Base-by-base conservation (phyloP, 129 eudicot species). In the Flaveria linearis region DNA sequence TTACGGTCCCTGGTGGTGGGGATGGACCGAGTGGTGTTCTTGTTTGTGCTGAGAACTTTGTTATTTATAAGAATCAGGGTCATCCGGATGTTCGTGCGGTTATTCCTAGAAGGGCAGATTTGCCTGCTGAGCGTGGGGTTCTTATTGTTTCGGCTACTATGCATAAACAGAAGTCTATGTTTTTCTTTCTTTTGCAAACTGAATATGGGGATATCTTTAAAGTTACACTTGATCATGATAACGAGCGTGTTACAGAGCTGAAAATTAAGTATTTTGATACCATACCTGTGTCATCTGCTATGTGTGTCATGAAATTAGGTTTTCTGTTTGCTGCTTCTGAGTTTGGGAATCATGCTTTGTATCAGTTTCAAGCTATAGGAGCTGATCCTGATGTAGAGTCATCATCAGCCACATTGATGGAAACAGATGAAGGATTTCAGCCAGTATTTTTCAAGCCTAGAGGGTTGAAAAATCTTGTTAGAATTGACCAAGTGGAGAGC, bases 11-110 rank as follows among this genome's bases (percentile, higher is more conserved):
- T 0, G 99, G 99, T 43, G 99, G 99, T 28, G 99, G 96, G 52
- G 99, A 95, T 89, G 99, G 99, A 0, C 99, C 99, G 0, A 95
- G 99, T 80, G 99, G 99, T 18, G 99, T 95, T 66, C 89, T 95
- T 70, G 99, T 95, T 22, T 95, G 99, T 82, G 99, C 99, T 0
- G 99, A 95, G 68, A 95, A 95, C 76, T 95, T 91, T 72, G 96
- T 95, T 9, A 95, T 95, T 55, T 95, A 95, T 76, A 91, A 91
- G 84, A 95, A 91, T 83, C 96, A 89, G 71, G 99, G 97, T 60
- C 96, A 87, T 67, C 90, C 87, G 3, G 99, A 95, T 84, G 87
- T 95, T 2, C 77, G 99, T 26, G 97, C 96, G 7, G 97, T 95
- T 39, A 95, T 95, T 76, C 99, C 99, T 47, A 83, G 99, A 76